These are phyloP conservation scores for Tetrahymena thermophila DNA, from an alignment of 73 alveolate species.

Conservation along the genomic window DNA sequence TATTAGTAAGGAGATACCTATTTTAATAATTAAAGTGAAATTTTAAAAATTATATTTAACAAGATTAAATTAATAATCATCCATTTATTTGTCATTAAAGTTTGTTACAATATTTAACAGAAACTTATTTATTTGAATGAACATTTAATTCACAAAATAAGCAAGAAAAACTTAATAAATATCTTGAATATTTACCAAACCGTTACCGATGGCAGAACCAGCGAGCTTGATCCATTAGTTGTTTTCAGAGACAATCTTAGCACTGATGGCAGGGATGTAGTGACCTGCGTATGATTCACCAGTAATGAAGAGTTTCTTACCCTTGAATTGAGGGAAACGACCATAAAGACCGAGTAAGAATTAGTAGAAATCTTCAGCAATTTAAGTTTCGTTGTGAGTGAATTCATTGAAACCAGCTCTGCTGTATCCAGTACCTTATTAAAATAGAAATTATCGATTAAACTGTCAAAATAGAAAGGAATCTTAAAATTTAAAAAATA, in stretches of 20 bases:
- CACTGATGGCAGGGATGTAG: constrained; percentile 51
- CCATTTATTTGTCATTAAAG: no score
- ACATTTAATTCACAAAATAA: no score
- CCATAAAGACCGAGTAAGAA: constrained; percentile 53
- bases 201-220: constrained; percentile 61
- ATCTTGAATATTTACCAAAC: constrained; percentile 20
- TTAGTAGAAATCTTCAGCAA: constrained; percentile 53
- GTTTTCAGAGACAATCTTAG: constrained; percentile 4
- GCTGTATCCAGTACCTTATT: neutral
- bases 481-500: neutral
- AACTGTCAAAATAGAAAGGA: neutral
- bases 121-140: no score
- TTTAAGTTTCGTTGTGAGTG: constrained; percentile 53
- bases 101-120: no score
- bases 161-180: no score
- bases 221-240: constrained; percentile 34
- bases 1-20: constrained; percentile 50
- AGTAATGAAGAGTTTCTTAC: constrained; percentile 53
- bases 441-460: neutral
- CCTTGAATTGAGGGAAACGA: constrained; percentile 54
- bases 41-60: no score
- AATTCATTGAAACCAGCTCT: constrained; percentile 31
- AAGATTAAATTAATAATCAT: no score
- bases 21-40: neutral
- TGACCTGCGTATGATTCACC: constrained; percentile 92